Percentiles rank a stretch among this genome's conserved stretches.
Evolutionary conservation across 805 yeast genomes (phyloP).

Genomic region (Ogataea zsoltii): DNA sequence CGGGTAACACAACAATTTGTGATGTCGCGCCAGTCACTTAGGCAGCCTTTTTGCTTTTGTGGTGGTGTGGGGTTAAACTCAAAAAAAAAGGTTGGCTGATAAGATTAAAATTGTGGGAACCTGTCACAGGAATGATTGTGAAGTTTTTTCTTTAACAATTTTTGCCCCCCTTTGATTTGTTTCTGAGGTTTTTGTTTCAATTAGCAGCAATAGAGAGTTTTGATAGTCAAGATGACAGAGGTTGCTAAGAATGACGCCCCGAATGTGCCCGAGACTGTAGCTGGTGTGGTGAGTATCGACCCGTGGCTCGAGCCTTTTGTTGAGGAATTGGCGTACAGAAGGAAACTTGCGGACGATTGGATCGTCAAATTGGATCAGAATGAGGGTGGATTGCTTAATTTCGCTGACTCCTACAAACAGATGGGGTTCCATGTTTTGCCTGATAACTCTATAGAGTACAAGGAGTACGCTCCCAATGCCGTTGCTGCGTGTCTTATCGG

Average conservation of each 20-base stretch:
- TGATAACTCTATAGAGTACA: constrained; percentile 58
- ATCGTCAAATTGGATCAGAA: constrained; percentile 48
- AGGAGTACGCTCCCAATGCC: constrained; percentile 94
- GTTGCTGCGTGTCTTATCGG: constrained; percentile 75
- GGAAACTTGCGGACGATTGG: constrained; percentile 68
- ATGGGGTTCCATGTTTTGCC: constrained; percentile 75
- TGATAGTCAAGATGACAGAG: background rate
- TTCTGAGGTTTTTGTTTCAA: no score
- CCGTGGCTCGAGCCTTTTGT: constrained; percentile 85
- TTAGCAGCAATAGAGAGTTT: no score
- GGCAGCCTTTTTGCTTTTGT: background rate
- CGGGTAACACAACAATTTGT: constrained; percentile 11
- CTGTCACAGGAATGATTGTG: constrained; percentile 1
- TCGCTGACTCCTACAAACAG: constrained; percentile 72
- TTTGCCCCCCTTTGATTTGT: background rate
- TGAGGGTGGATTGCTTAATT: constrained; percentile 66
- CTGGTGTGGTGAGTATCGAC: constrained; percentile 70
- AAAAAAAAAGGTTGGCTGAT: background rate
- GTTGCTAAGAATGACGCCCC: background rate
- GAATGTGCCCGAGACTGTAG: constrained; percentile 35
- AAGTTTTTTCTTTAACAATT: background rate
- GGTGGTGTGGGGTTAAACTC: constrained; percentile 1
- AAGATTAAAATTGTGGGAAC: background rate
- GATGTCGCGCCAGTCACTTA: constrained; percentile 3
- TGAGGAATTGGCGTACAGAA: constrained; percentile 66